Conservation (phyloP, 148 eudicot species). For the Tetragonia tetragonoides region DNA sequence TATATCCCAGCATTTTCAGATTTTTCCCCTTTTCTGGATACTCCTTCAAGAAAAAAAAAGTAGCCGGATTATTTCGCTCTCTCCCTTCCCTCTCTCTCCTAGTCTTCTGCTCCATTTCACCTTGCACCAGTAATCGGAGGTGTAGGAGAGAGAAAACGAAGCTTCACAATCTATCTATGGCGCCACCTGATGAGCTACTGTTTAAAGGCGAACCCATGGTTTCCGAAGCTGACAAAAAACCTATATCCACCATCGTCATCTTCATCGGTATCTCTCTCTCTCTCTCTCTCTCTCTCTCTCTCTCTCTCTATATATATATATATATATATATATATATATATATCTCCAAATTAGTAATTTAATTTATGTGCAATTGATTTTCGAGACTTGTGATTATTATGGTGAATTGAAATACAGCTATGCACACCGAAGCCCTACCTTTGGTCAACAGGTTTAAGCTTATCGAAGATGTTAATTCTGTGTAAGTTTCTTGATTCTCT, state of each 20-base stretch:
- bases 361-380: neutral
- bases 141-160: neutral
- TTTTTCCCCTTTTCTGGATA: too few relatives aligned
- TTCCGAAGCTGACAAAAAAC: slow-evolving; percentile 24
- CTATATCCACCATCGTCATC: slow-evolving; percentile 49
- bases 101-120: too few relatives aligned
- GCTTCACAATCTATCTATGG: slow-evolving; percentile 26
- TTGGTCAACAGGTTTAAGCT: slow-evolving; percentile 55
- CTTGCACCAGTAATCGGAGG: neutral
- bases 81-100: too few relatives aligned
- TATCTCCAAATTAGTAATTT: neutral
- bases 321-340: too few relatives aligned
- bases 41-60: too few relatives aligned
- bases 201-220: slow-evolving; percentile 18
- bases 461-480: slow-evolving; percentile 40
- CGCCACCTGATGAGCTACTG: slow-evolving; percentile 34
- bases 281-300: neutral
- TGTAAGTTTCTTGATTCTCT: slow-evolving; percentile 36
- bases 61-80: too few relatives aligned
- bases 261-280: slow-evolving; percentile 40
- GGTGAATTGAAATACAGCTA: slow-evolving; percentile 38
- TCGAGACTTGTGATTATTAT: neutral
- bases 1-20: too few relatives aligned
- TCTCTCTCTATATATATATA: neutral
- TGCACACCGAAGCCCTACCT: slow-evolving; percentile 64